Percentiles rank a stretch among this genome's conserved stretches.
Evolutionary conservation across 805 yeast genomes (phyloP).

Genomic region (Candida krabiensis): DNA sequence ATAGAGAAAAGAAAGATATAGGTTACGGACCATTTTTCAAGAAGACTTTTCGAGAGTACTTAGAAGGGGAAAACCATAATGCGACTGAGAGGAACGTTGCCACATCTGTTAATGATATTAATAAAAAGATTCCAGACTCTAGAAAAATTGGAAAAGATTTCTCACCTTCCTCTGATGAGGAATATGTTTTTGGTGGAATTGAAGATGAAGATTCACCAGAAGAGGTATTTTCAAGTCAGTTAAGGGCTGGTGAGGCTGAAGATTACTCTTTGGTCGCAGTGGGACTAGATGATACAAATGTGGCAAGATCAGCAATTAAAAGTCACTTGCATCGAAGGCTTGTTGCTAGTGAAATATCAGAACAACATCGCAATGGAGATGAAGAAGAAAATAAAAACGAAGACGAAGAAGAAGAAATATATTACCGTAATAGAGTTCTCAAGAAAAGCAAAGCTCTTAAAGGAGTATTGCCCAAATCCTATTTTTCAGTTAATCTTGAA

Average conservation of each 20-base stretch:
- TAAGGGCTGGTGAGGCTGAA: background rate
- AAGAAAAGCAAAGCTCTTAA: constrained; percentile 23
- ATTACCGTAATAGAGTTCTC: constrained; percentile 20
- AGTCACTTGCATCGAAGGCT: background rate
- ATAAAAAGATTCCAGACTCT: background rate
- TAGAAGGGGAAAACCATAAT: constrained; percentile 19
- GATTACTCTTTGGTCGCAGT: background rate
- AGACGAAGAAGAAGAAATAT: constrained; percentile 15
- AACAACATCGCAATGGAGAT: constrained; percentile 7
- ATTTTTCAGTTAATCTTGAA: constrained; percentile 14
- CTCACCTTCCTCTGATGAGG: constrained; percentile 19
- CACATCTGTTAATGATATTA: too few relatives aligned
- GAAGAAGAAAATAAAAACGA: constrained; percentile 1
- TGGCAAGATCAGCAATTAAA: background rate
- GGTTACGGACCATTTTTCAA: constrained; percentile 32
- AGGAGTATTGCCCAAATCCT: constrained; percentile 31
- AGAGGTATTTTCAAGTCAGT: constrained; percentile 1
- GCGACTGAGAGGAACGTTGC: background rate
- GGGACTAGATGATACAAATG: too few relatives aligned
- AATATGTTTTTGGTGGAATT: constrained; percentile 16
- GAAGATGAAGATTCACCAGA: constrained; percentile 12
- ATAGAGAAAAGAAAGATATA: constrained; percentile 25
- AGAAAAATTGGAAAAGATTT: background rate
- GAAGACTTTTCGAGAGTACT: constrained; percentile 21
- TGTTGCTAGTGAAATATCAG: background rate